These are phyloP conservation scores for Colletotrichum musae DNA, from an alignment of 2,329 filamentous ascomycete genomes.

Conservation along the genomic window DNA sequence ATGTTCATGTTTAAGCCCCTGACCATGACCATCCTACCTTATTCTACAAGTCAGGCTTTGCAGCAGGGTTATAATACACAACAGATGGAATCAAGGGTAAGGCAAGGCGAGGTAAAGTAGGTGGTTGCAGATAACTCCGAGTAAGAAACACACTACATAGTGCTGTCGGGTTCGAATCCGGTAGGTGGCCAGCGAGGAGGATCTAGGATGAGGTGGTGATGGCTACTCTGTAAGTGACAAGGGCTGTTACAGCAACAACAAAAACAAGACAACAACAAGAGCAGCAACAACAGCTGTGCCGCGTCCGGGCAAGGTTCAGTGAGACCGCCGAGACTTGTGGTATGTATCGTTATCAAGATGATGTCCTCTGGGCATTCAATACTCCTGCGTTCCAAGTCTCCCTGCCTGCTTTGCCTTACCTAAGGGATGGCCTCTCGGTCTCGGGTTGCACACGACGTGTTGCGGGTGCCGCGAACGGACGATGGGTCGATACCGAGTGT, in stretches of 20 bases:
- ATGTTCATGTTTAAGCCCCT: too few species aligned
- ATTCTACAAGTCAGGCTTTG: too few species aligned
- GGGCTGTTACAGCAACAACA: background rate
- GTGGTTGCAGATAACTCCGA: too few species aligned
- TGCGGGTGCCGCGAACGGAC: slow-evolving; percentile 28
- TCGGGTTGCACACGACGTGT: background rate
- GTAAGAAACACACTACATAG: too few species aligned
- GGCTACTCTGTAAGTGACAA: too few species aligned
- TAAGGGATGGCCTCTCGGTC: background rate
- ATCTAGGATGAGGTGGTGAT: too few species aligned
- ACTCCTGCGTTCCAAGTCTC: background rate
- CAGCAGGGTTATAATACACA: too few species aligned
- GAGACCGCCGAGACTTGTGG: slow-evolving; percentile 12
- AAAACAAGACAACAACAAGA: background rate
- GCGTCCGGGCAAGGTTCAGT: slow-evolving; percentile 8
- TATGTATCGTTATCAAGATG: background rate
- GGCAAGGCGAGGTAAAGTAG: too few species aligned
- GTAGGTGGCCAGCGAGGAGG: too few species aligned
- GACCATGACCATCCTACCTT: too few species aligned
- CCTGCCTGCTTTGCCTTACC: background rate
- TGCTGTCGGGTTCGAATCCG: too few species aligned
- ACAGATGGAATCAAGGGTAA: too few species aligned
- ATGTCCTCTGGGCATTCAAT: background rate
- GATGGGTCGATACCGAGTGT: slow-evolving; percentile 29
- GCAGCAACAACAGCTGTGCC: background rate